Conservation (phyloP, 164 flowering plant species). For the Magnolia officinalis region DNA sequence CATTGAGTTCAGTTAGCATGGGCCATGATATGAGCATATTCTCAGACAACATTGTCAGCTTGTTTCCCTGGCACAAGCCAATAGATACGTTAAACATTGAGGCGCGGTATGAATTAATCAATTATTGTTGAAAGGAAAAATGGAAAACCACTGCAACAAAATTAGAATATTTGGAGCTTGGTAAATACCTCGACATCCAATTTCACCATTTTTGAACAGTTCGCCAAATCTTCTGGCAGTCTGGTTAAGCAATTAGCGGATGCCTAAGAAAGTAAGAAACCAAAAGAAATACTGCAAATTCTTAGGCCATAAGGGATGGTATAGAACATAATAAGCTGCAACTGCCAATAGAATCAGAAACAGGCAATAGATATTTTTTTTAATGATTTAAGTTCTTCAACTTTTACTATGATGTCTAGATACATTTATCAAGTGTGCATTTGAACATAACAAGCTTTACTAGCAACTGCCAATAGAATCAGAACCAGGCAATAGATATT, state of each 20-base stretch:
- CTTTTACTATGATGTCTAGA: no score
- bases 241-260: constrained; percentile 66
- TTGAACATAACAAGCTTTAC: neutral
- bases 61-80: constrained; percentile 66
- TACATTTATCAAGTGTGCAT: neutral
- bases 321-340: neutral
- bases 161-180: neutral
- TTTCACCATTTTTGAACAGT: constrained; percentile 74
- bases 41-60: constrained; percentile 49
- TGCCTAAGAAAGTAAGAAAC: constrained; percentile 45
- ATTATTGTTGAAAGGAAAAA: neutral
- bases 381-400: no score
- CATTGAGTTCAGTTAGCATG: constrained; percentile 81
- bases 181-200: constrained; percentile 78
- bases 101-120: neutral
- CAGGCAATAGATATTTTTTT: no score
- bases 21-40: constrained; percentile 66
- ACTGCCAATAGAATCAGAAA: neutral
- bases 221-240: constrained; percentile 71
- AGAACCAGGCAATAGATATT: no score
- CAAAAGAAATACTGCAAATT: constrained; percentile 13
- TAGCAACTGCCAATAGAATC: neutral
- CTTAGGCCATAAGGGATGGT: neutral
- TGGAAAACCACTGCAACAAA: neutral
- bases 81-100: constrained; percentile 6